These are phyloP conservation scores for Onygena corvina DNA, from an alignment of 2,329 filamentous ascomycete species.

Conservation along the genomic window DNA sequence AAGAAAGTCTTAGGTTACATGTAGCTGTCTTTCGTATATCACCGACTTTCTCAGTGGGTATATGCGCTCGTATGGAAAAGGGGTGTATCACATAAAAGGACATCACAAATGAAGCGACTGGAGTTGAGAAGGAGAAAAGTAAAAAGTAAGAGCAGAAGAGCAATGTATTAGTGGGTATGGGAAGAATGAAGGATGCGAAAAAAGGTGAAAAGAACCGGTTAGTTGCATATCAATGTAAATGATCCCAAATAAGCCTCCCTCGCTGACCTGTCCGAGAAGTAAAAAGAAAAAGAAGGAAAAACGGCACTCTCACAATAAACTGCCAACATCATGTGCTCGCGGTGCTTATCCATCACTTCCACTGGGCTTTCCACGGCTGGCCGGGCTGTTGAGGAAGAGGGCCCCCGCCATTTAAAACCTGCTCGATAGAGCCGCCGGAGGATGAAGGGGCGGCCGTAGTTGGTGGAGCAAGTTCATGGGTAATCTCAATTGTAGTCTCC, in stretches of 20 bases:
- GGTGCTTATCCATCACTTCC: conserved; percentile 1
- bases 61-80: background rate
- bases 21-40: background rate
- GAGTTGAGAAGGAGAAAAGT: background rate
- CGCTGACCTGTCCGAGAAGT: too few species aligned
- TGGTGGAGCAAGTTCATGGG: conserved; percentile 22
- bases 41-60: background rate
- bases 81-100: background rate
- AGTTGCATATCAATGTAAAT: too few species aligned
- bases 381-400: background rate
- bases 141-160: background rate
- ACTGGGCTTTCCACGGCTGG: background rate
- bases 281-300: too few species aligned
- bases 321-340: background rate
- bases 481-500: conserved; percentile 35
- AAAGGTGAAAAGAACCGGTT: background rate
- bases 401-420: background rate
- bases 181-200: background rate
- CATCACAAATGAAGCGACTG: background rate
- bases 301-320: background rate
- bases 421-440: background rate
- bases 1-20: background rate
- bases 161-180: background rate
- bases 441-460: background rate
- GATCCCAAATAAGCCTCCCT: too few species aligned